Conservation (phyloP, 169 alveolate species). For the Plasmodium sp. region DNA sequence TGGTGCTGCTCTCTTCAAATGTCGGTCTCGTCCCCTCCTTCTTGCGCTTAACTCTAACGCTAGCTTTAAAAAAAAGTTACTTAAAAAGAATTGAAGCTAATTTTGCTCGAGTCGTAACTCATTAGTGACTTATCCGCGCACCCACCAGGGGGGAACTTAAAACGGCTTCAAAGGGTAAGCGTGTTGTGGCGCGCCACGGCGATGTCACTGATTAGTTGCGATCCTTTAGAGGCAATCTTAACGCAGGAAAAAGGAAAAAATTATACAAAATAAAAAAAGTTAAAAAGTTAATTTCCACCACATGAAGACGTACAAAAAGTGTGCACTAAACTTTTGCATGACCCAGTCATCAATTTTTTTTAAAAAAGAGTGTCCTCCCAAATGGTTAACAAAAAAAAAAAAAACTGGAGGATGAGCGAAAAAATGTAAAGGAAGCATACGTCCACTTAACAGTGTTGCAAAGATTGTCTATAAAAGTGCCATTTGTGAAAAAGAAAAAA, state of each 20-base stretch:
- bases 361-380: not conserved
- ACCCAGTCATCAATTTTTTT: not conserved
- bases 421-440: not conserved
- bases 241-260: not conserved
- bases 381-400: not conserved
- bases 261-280: not conserved
- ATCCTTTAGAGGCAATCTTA: not conserved
- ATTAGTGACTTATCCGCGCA: not conserved
- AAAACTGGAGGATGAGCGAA: not conserved
- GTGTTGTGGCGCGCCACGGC: not conserved
- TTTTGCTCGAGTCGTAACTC: not conserved
- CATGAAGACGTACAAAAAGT: not conserved
- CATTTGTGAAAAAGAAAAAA: not conserved
- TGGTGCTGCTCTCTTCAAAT: not conserved
- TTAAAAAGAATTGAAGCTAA: not conserved
- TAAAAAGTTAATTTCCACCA: not conserved
- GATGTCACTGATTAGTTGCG: not conserved
- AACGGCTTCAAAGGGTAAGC: not conserved
- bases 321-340: not conserved
- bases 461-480: not conserved
- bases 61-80: no score
- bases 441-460: not conserved
- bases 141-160: not conserved
- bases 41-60: not conserved
- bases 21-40: not conserved